Percentiles rank a stretch among this genome's conserved stretches.
Conservation (phyloP, 441 rosid species). For the Lagerstroemia fauriei region DNA sequence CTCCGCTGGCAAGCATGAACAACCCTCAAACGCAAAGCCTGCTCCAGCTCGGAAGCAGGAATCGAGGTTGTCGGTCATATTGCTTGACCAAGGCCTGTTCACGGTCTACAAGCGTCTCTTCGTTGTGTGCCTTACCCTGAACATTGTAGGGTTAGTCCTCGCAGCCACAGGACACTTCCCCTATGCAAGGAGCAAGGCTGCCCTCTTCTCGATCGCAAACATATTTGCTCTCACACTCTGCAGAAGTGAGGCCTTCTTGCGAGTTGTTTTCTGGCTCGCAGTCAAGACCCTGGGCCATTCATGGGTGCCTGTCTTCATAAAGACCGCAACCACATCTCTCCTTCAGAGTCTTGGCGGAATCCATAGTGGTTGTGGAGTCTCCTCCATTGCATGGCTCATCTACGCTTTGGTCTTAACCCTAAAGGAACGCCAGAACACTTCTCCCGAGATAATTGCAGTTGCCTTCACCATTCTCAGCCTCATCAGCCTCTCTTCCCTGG, state of each 20-base stretch:
- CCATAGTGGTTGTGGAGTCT: constrained; percentile 73
- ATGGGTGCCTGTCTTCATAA: constrained; percentile 53
- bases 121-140: constrained; percentile 41
- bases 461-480: constrained; percentile 53
- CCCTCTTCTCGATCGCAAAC: constrained; percentile 65
- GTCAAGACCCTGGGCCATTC: constrained; percentile 56
- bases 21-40: neutral
- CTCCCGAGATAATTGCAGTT: constrained; percentile 52
- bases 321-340: constrained; percentile 60
- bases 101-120: constrained; percentile 48
- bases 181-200: constrained; percentile 59
- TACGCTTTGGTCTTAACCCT: constrained; percentile 55
- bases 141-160: constrained; percentile 49
- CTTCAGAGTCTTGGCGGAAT: constrained; percentile 75
- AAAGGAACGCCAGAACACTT: constrained; percentile 44
- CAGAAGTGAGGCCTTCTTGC: constrained; percentile 66
- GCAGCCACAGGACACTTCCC: constrained; percentile 58
- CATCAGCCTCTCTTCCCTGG: constrained; percentile 50
- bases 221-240: constrained; percentile 63
- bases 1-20: neutral
- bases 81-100: constrained; percentile 38
- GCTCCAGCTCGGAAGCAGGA: constrained; percentile 8
- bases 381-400: constrained; percentile 68
- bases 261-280: constrained; percentile 56
- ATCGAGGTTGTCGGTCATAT: constrained; percentile 28